Percentiles rank a stretch among this genome's conserved stretches.
These are phyloP conservation scores for Gossypium trilobum DNA, from an alignment of 441 rosid species.

Conservation along the genomic window DNA sequence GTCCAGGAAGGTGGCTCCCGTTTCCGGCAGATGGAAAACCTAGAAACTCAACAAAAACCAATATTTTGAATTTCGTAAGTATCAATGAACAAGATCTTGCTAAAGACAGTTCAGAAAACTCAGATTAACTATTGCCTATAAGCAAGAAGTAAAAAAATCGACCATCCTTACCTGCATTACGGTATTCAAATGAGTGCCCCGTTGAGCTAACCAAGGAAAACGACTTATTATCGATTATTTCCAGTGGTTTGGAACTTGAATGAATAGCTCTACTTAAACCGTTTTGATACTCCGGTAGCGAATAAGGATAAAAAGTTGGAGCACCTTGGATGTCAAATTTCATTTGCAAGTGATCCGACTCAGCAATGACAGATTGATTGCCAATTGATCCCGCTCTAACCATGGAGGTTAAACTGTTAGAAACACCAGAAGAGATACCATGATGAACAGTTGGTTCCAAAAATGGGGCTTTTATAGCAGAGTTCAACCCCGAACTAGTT, in stretches of 20 bases:
- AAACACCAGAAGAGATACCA: slow-evolving; percentile 43
- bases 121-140: background rate
- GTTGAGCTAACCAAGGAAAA: slow-evolving; percentile 24
- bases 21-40: slow-evolving; percentile 40
- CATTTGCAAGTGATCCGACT: slow-evolving; percentile 26
- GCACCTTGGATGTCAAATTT: slow-evolving; percentile 29
- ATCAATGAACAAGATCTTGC: background rate
- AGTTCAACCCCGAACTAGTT: slow-evolving; percentile 25
- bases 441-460: slow-evolving; percentile 34
- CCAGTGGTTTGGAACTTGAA: slow-evolving; percentile 27
- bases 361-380: slow-evolving; percentile 27
- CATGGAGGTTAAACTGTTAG: slow-evolving; percentile 38
- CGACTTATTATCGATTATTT: slow-evolving; percentile 32
- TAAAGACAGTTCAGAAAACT: background rate
- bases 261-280: slow-evolving; percentile 29
- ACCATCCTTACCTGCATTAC: slow-evolving; percentile 32
- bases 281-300: slow-evolving; percentile 48
- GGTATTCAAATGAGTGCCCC: slow-evolving; percentile 33
- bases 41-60: slow-evolving; percentile 19
- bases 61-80: background rate
- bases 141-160: background rate
- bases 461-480: slow-evolving; percentile 26
- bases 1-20: slow-evolving; percentile 34
- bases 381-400: slow-evolving; percentile 32
- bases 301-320: slow-evolving; percentile 32